A percentile compares a stretch with the other conserved stretches of the same genome.
Evolutionary conservation across 345 rosid genomes (phyloP).

Genomic region (Linum tenue): DNA sequence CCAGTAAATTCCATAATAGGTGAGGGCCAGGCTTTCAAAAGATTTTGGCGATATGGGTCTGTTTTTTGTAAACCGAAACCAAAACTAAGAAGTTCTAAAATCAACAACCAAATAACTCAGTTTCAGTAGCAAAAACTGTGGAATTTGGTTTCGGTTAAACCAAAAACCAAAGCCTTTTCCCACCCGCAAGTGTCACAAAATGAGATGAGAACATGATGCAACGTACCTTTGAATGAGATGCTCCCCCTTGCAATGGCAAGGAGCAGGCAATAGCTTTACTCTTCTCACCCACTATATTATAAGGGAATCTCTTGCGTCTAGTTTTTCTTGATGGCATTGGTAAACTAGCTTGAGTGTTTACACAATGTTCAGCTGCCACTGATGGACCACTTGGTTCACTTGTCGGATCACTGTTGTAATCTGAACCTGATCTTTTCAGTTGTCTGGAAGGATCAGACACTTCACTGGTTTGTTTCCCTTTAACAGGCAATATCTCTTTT

Average conservation of each 20-base stretch:
- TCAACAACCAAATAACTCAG: no score
- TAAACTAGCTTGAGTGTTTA: conserved; percentile 27
- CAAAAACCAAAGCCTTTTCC: no score
- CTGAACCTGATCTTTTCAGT: conserved; percentile 26
- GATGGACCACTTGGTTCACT: conserved; percentile 26
- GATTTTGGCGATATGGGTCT: no score
- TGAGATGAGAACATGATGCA: not conserved
- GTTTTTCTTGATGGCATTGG: conserved; percentile 30
- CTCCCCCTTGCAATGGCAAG: conserved; percentile 28
- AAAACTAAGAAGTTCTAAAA: no score
- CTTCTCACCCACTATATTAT: conserved; percentile 21
- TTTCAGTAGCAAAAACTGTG: no score
- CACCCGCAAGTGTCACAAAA: not conserved
- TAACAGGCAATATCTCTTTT: conserved; percentile 9
- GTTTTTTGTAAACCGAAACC: no score
- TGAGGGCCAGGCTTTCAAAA: no score
- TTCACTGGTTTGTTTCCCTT: conserved; percentile 21
- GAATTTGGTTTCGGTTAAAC: no score
- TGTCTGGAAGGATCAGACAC: conserved; percentile 40
- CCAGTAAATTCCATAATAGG: no score
- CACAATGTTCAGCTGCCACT: conserved; percentile 36
- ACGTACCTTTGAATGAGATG: conserved; percentile 31
- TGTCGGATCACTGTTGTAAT: conserved; percentile 33
- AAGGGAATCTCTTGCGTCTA: conserved; percentile 60
- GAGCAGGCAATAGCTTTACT: conserved; percentile 32